Percentiles rank a stretch among this genome's conserved stretches.
These are phyloP conservation scores for Ilyonectria destructans DNA, from an alignment of 2,329 filamentous ascomycete species.

Conservation along the genomic window DNA sequence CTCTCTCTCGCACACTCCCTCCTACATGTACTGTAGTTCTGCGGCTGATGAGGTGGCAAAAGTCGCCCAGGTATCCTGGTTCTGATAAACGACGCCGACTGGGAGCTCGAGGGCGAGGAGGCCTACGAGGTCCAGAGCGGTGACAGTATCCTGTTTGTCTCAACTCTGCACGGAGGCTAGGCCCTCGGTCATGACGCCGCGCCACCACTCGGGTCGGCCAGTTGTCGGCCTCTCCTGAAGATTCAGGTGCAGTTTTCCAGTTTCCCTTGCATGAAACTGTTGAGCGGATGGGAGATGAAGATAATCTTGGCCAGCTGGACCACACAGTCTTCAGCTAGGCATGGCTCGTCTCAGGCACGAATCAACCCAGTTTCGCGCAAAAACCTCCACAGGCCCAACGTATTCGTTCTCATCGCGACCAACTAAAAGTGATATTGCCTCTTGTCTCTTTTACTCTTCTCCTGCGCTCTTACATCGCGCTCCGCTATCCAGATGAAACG, in stretches of 20 bases:
- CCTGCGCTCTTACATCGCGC: slow-evolving; percentile 14
- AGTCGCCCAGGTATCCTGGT: slow-evolving; percentile 97
- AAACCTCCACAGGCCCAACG: background rate
- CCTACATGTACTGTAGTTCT: slow-evolving; percentile 34
- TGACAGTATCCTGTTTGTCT: slow-evolving; percentile 96
- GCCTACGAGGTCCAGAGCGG: slow-evolving; percentile 85
- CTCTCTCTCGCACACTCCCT: slow-evolving; percentile 17
- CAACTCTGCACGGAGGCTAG: slow-evolving; percentile 93
- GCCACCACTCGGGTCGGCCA: slow-evolving; percentile 27
- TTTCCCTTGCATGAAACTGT: slow-evolving; percentile 46
- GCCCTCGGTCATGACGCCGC: slow-evolving; percentile 17
- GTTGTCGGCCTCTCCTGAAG: slow-evolving; percentile 36
- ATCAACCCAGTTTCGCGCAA: slow-evolving; percentile 1
- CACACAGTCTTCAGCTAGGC: slow-evolving; percentile 4
- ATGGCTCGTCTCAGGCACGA: slow-evolving; percentile 7
- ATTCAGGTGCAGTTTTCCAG: slow-evolving; percentile 34
- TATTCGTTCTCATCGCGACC: slow-evolving; percentile 2
- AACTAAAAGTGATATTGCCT: slow-evolving; percentile 17
- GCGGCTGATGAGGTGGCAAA: slow-evolving; percentile 50
- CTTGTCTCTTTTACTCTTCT: slow-evolving; percentile 9
- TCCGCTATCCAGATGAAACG: slow-evolving; percentile 43
- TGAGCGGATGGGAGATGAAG: slow-evolving; percentile 35
- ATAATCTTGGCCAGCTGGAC: slow-evolving; percentile 17
- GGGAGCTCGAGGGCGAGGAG: slow-evolving; percentile 97
- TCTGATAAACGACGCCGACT: slow-evolving; percentile 97